phyloP scores from a whole-genome alignment of 495 filamentous ascomycete species.

The Penicillium cinerascens region DNA sequence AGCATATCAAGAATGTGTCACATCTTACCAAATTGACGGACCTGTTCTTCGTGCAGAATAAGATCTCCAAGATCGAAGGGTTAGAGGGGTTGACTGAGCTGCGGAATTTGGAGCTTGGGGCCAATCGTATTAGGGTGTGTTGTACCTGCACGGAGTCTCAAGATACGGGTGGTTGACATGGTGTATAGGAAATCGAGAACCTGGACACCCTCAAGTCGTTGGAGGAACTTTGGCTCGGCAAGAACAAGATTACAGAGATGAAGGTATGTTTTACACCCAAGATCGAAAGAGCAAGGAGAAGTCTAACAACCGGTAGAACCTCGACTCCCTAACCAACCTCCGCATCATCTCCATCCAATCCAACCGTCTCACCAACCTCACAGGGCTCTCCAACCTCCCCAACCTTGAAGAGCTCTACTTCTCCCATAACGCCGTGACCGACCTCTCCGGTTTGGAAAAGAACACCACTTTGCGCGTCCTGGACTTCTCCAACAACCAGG shows the following conservation, averaged over 20 bases:
- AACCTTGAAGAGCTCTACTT: constrained; percentile 94
- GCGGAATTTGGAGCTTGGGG: constrained; percentile 82
- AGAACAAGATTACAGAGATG: constrained; percentile 93
- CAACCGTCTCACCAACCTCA: constrained; percentile 82
- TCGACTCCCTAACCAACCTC: constrained; percentile 70
- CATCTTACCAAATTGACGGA: constrained; percentile 78
- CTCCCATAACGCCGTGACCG: constrained; percentile 90
- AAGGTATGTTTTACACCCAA: constrained; percentile 41
- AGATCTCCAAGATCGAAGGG: constrained; percentile 81
- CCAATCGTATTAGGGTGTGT: constrained; percentile 76
- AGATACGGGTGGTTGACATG: not conserved
- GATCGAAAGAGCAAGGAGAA: not conserved
- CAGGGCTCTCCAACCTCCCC: constrained; percentile 67
- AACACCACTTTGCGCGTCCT: constrained; percentile 71
- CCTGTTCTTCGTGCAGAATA: constrained; percentile 93
- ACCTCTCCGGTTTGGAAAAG: constrained; percentile 68
- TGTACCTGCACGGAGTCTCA: not conserved
- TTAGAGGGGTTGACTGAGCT: constrained; percentile 71
- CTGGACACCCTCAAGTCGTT: constrained; percentile 70
- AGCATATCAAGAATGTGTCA: constrained; percentile 87
- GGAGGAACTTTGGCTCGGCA: constrained; percentile 92
- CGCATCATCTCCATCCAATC: constrained; percentile 94
- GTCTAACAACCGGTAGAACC: constrained; percentile 39
- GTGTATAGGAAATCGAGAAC: constrained; percentile 78
- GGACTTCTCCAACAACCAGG: constrained; percentile 87